Conservation (phyloP, 1,284 basidiomycete genomes). For the Melampsora americana region DNA sequence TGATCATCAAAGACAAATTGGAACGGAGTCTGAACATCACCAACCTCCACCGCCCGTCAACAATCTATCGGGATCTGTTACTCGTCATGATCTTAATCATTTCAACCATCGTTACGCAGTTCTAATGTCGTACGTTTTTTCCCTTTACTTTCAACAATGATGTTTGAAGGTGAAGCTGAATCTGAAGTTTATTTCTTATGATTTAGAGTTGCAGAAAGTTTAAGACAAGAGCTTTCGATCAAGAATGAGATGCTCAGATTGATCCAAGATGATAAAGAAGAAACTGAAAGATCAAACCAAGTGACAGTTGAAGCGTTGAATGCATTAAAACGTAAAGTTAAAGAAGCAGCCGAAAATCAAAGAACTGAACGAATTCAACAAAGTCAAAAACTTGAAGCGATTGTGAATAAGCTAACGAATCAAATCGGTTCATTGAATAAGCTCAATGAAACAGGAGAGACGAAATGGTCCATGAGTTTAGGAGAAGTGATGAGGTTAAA, state of each 20-base stretch:
- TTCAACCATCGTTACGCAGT: no score
- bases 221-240: conserved; percentile 1
- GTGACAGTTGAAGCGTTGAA: not conserved
- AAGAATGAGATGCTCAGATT: conserved; percentile 10
- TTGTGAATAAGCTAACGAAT: not conserved
- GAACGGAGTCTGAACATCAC: no score
- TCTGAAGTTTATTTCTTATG: no score
- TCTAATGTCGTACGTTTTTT: no score
- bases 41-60: no score
- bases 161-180: no score
- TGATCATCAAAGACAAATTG: no score
- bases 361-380: not conserved
- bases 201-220: not conserved
- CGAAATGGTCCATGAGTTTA: no score
- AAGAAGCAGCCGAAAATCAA: not conserved
- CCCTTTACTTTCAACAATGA: no score
- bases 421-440: not conserved
- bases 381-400: not conserved
- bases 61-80: no score
- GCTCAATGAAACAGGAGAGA: no score
- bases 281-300: not conserved
- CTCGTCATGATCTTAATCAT: no score
- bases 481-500: not conserved
- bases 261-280: not conserved
- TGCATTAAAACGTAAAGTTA: not conserved